Conservation (phyloP, 2,329 filamentous ascomycete genomes). For the Aureobasidium namibiae region DNA sequence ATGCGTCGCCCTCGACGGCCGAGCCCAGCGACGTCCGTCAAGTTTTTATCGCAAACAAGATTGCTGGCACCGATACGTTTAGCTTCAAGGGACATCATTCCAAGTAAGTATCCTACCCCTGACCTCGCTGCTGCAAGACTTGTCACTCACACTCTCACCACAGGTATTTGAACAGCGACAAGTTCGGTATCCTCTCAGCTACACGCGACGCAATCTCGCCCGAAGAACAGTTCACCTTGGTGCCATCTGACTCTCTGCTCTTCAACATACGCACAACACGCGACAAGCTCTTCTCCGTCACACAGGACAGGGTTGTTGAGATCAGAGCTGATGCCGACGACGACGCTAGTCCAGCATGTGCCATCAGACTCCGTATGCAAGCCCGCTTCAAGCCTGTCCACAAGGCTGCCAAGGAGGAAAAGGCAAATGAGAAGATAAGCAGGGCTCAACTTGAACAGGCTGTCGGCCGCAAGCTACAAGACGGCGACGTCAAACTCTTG, state of each 20-base stretch:
- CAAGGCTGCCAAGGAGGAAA: constrained; percentile 73
- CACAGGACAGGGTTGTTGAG: constrained; percentile 42
- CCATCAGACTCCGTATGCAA: constrained; percentile 82
- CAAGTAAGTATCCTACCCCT: constrained; percentile 41
- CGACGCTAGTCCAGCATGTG: constrained; percentile 58
- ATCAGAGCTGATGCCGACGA: constrained; percentile 66
- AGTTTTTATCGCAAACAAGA: constrained; percentile 84
- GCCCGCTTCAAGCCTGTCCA: constrained; percentile 82
- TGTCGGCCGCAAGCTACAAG: constrained; percentile 65
- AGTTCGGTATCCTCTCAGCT: constrained; percentile 68
- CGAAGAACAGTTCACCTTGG: constrained; percentile 66
- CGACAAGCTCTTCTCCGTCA: constrained; percentile 60
- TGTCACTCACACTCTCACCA: not conserved
- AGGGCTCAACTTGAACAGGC: constrained; percentile 74
- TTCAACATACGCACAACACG: constrained; percentile 68
- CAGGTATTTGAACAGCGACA: constrained; percentile 80
- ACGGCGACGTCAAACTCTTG: constrained; percentile 76
- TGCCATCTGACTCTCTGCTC: not conserved
- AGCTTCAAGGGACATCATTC: constrained; percentile 89
- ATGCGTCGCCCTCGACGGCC: constrained; percentile 70
- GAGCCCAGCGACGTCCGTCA: constrained; percentile 94
- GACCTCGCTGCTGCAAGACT: not conserved
- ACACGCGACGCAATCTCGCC: constrained; percentile 72
- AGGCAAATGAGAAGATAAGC: constrained; percentile 76
- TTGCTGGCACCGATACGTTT: constrained; percentile 69